Evolutionary conservation across 257 asterid species (phyloP), one percentile per base, ranked within the genome.

Genomic region (Verbena officinalis): DNA sequence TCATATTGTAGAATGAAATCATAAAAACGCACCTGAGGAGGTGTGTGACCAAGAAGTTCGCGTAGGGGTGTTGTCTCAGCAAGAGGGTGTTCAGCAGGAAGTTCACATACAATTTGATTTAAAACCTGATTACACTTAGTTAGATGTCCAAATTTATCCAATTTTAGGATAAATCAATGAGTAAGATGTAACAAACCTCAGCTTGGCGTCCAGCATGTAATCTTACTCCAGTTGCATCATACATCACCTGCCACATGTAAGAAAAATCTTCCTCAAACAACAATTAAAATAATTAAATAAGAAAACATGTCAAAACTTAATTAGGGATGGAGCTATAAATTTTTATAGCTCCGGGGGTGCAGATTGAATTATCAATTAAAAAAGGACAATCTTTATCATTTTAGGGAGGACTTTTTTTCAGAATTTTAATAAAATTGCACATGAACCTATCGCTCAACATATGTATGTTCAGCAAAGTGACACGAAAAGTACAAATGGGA

Each of bases 191-290:
- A 67, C 77, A 33, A 59, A 94, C 99, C 97, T 90, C 97, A 51
- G 99, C 99, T 80, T 94, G 99, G 49, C 96, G 95, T 55, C 99
- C 99, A 68, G 99, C 99, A 1, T 94, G 99, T 65, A 90, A 78
- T 74, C 99, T 75, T 57, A 94, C 96, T 40, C 99, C 97, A 9
- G 95, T 83, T 50, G 99, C 97, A 68, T 94, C 99, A 54, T 94
- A 94, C 97, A 94, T 94, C 68, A 94, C 97, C 99, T 93, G 78
- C 70, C 61, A 76, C 17, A 14, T 56, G 43, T 39, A 59, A 54
- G 73, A 68, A 36, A 44, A 65, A 13, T 27, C 19, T 36, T 53
- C 3, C 22, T 12, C 11, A 5, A 57, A 15, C 54, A n/a, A 40
- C 9, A 21, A 4, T 64, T 19, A 14, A 0, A 30, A 9, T 20